These are phyloP conservation scores for Amborella trichopoda DNA, from an alignment of 164 flowering plant species.

Conservation along the genomic window DNA sequence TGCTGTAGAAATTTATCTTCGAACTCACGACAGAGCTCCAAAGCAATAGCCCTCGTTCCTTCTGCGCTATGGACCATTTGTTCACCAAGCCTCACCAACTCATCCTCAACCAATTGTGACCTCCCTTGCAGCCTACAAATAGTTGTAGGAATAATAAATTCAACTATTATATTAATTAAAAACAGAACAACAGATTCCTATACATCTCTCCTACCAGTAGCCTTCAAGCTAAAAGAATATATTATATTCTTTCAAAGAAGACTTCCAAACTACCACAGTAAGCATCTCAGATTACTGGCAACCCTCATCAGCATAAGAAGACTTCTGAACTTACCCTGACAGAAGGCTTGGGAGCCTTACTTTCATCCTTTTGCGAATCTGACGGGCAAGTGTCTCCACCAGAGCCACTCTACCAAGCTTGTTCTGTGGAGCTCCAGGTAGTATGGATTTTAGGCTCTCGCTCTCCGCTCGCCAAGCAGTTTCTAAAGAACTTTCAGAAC, in stretches of 20 bases:
- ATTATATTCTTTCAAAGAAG: too few relatives aligned
- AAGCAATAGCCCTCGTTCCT: constrained; percentile 90
- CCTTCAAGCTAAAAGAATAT: too few relatives aligned
- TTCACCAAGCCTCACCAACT: constrained; percentile 83
- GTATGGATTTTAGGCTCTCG: constrained; percentile 85
- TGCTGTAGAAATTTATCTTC: constrained; percentile 95
- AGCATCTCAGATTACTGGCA: too few relatives aligned
- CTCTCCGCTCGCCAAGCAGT: constrained; percentile 98
- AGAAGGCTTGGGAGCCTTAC: constrained; percentile 88
- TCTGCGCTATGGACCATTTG: constrained; percentile 72
- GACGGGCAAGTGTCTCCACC: constrained; percentile 81
- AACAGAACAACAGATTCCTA: too few relatives aligned
- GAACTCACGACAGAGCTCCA: constrained; percentile 98
- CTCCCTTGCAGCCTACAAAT: constrained; percentile 78
- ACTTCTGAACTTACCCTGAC: constrained; percentile 80
- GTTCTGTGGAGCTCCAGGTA: constrained; percentile 82
- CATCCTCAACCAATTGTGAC: constrained; percentile 81
- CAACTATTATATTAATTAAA: too few relatives aligned
- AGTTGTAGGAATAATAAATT: background rate
- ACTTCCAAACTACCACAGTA: too few relatives aligned
- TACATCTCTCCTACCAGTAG: too few relatives aligned
- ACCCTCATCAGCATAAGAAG: too few relatives aligned
- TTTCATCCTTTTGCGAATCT: constrained; percentile 92
- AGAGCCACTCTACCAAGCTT: constrained; percentile 93
- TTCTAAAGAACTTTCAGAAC: constrained; percentile 84